Evolutionary conservation across 1,284 basidiomycete species (phyloP), one percentile per base, ranked within the genome.

Genomic region (Cerrena zonata): DNA sequence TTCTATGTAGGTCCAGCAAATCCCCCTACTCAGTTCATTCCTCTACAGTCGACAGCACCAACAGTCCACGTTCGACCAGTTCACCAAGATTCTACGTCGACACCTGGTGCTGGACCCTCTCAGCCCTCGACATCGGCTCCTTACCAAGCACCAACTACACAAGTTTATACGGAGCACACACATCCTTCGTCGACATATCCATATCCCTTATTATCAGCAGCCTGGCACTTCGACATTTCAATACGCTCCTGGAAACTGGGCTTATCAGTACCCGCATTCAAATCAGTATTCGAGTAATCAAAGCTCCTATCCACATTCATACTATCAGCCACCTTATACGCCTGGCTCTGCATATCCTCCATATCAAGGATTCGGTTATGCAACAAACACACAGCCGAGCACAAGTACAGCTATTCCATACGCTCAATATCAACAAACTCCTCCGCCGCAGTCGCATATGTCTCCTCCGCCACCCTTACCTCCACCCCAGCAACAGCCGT

Each of bases 81-180:
- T 43, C 65, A 70, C 3, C 64, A 70, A 18, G 50, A 65, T 5
- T 56, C 38, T 2, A 13, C 30, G n/a, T 24, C 51, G 2, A 38
- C 34, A 12, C 49, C 48, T 18, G 38, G 48, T 22, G 36, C 49
- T 19, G 4, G 27, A 47, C 48, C 61, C 50, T 41, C 60, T 50
- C 52, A 48, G 22, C 15, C 51, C 48, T 7, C 60, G 53, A 18
- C 55, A 56, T 15, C 65, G 56, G 19, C 52, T 42, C 47, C 37
- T 58, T 54, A 4, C 11, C 61, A 13, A 64, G 61, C 51, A 22
- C 55, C 12, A 57, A 55, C 44, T 44, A 56, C 1, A 54, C 56
- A 40, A 57, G 55, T 52, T 56, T 56, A 54, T 55, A 57, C n/a
- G 7, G 55, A 40, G 36, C 34, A 42, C 13, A 34, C 18, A 15